Evolutionary conservation across 1,139 yeast genomes (phyloP), one percentile per base, ranked within the genome.

Genomic region (Yamadazyma oceani): DNA sequence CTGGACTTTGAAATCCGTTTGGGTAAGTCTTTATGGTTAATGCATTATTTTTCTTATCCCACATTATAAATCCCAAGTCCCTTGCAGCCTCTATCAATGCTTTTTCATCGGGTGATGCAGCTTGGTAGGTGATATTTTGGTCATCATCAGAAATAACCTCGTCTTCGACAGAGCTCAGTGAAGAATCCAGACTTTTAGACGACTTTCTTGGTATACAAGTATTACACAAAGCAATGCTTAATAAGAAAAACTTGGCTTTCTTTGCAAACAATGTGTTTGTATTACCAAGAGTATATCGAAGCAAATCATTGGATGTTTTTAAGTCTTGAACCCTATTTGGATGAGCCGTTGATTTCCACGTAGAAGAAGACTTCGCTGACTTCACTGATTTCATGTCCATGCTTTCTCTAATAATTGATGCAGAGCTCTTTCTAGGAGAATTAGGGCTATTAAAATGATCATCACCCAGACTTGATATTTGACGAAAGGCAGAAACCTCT

Each of bases 71-170:
- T 0, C 98, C 98, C 68, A 92, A 71, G 56, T 92, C 98, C 48
- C 96, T 73, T 0, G 98, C 98, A 1, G 97, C 98, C 40, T 85
- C 80, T 2, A 92, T 92, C 29, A 92, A 68, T 0, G 99, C 98
- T 38, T 90, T 62, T 57, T 92, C 99, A 64, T 92, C 98, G 0
- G 98, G 98, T 0, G 97, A 90, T 0, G 97, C 82, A 0, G 97
- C 88, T 56, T 89, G 97, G 52, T 90, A 94, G 34, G 77, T 79
- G 15, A 89, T 75, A 31, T 66, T 66, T 17, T 67, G 76, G 34
- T 75, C 83, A 9, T 61, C 67, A 3, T 30, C 34, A 11, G 34
- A 26, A 4, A 29, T 14, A 12, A 13, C 25, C 13, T 31, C 32
- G 17, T 23, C 28, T 12, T 21, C 31, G 7, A 14, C 19, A 8